Percentiles rank a stretch among this genome's conserved stretches.
Evolutionary conservation across 192 early-diverging fungal genomes (phyloP).

Genomic region (Entrophospora sp.): DNA sequence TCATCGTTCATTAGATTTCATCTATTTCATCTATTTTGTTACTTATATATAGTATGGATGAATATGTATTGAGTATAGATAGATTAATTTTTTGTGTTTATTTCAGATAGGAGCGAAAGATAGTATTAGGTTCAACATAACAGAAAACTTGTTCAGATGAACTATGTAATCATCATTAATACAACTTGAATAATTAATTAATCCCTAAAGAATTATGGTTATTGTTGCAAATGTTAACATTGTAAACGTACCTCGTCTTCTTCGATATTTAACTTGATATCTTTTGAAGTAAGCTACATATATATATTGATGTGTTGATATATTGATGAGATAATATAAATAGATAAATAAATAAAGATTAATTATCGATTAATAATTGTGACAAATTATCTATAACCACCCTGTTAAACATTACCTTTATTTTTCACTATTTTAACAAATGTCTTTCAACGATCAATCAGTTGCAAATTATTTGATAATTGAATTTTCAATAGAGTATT

Average conservation of each 20-base stretch:
- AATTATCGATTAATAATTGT: too few relatives aligned
- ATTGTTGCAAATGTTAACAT: not conserved
- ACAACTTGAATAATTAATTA: not conserved
- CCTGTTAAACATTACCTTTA: constrained; percentile 53
- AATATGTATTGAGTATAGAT: too few relatives aligned
- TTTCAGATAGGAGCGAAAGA: constrained; percentile 94
- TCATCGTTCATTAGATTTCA: too few relatives aligned
- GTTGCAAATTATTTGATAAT: too few relatives aligned
- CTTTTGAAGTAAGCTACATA: constrained; percentile 94
- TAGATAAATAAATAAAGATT: not conserved
- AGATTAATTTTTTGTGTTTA: too few relatives aligned
- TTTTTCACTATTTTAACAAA: constrained; percentile 87
- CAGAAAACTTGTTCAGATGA: constrained; percentile 60
- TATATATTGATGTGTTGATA: not conserved
- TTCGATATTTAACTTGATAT: constrained; percentile 99
- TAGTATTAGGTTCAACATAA: constrained; percentile 48
- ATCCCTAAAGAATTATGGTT: not conserved
- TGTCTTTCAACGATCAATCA: constrained; percentile 44
- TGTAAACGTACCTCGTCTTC: constrained; percentile 82
- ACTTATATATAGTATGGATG: not conserved
- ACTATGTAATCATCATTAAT: constrained; percentile 74
- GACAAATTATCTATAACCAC: too few relatives aligned
- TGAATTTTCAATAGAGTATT: too few relatives aligned
- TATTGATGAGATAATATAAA: not conserved
- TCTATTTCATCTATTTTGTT: too few relatives aligned